Base-by-base conservation (phyloP, 495 filamentous ascomycete genomes). In the Lepraria neglecta region DNA sequence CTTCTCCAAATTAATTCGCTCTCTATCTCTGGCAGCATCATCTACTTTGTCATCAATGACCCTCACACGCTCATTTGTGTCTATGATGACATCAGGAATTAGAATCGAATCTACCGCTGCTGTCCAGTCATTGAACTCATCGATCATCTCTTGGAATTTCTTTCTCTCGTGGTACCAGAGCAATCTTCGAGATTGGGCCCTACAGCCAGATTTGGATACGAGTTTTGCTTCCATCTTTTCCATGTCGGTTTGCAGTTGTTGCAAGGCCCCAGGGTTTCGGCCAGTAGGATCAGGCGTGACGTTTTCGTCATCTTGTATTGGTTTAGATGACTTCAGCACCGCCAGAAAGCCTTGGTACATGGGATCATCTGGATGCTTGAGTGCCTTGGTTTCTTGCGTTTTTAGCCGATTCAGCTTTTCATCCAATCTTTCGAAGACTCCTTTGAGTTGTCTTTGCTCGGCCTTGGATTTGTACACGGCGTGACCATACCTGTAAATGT, bases 391-490 rank as follows among this genome's bases (percentile, higher is more conserved):
- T 35, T 60, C 47, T 47, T 21, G 31, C 21, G 12, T 30, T 30
- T 56, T n/a, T 7, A 62, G 52, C 40, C 7, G 27, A 17, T 46
- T 31, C 42, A 45, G 12, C 17, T 47, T 28, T 24, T 12, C 60
- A 3, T 15, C 17, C 19, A 57, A 30, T 19, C 42, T 43, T 0
- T 57, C 31, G 38, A 45, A 27, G 15, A 14, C 31, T 3, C 27
- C 11, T 27, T 46, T 38, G n/a, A 56, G 24, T 19, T 33, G 28
- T 21, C 14, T 14, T 50, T 48, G 30, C 17, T 62, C 51, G 28
- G 56, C 28, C n/a, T 56, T 35, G 24, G 50, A 44, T n/a, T 57
- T 56, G 38, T 46, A 48, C 2, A 30, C 51, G 24, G 54, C 60
- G 2, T 55, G 12, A n/a, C 45, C 40, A 11, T 43, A 24, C 14